phyloP scores from a whole-genome alignment of 495 filamentous ascomycete genomes.

The Apodospora peruviana region DNA sequence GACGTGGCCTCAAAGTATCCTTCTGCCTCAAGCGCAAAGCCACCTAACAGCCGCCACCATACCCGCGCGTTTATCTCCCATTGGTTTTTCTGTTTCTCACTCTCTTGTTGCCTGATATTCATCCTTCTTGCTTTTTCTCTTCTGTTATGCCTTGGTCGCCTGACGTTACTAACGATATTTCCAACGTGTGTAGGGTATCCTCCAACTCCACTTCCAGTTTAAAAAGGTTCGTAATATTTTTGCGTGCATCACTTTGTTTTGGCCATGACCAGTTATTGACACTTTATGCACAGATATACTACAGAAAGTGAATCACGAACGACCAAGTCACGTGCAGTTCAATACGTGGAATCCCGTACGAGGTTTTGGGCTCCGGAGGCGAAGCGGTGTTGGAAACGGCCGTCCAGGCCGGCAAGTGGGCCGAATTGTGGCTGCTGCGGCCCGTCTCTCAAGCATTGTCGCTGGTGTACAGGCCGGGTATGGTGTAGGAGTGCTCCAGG shows the following conservation, averaged over 20 bases:
- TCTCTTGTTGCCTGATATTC: conserved; percentile 5
- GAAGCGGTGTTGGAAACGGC: not conserved
- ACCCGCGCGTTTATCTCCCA: not conserved
- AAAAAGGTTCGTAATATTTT: conserved; percentile 56
- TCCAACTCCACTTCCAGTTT: conserved; percentile 97
- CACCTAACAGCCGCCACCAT: conserved; percentile 1
- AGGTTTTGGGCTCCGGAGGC: not conserved
- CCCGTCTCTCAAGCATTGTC: conserved; percentile 6
- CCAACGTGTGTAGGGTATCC: conserved; percentile 87
- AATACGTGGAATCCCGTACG: too few species aligned
- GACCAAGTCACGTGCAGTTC: not conserved
- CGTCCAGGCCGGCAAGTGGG: not conserved
- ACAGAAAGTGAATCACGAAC: conserved; percentile 48
- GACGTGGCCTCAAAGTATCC: conserved; percentile 1
- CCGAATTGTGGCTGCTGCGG: conserved; percentile 6
- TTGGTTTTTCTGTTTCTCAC: not conserved
- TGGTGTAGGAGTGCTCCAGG: conserved; percentile 10
- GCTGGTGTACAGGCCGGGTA: conserved; percentile 2
- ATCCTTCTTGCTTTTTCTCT: conserved; percentile 1
- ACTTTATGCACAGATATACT: conserved; percentile 50
- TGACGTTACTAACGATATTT: too few species aligned
- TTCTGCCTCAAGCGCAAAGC: conserved; percentile 7
- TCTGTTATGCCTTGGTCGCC: too few species aligned
- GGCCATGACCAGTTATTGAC: conserved; percentile 27
- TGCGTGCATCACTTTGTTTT: not conserved